phyloP scores from a whole-genome alignment of 2,329 filamentous ascomycete genomes.

The Colletotrichum sp. region DNA sequence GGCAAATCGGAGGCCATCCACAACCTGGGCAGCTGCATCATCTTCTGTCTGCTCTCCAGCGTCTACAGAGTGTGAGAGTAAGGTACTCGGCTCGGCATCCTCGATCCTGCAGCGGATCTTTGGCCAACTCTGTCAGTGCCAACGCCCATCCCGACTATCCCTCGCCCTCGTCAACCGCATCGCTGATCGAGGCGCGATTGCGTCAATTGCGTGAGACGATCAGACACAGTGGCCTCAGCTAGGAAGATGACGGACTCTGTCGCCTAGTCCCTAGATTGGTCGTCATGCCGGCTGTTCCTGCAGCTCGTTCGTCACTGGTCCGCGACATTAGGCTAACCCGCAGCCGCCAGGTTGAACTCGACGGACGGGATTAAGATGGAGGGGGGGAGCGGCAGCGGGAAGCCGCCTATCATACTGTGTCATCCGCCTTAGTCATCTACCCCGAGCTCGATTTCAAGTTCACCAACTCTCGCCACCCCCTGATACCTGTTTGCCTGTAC shows the following conservation, averaged over 20 bases:
- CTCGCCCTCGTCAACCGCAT: neutral
- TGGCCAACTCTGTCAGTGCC: neutral
- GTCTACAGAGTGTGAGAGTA: neutral
- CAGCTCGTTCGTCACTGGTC: conserved; percentile 12
- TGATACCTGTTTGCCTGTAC: neutral
- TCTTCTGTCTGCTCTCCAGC: neutral
- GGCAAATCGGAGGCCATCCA: conserved; percentile 2
- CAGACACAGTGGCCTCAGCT: conserved; percentile 4
- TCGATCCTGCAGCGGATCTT: neutral
- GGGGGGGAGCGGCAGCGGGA: neutral
- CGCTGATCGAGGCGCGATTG: neutral
- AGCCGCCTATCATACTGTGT: conserved; percentile 3
- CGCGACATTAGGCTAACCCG: neutral
- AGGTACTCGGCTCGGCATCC: neutral
- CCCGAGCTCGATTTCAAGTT: neutral
- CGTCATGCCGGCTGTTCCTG: conserved; percentile 11
- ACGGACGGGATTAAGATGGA: neutral
- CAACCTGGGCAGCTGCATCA: neutral
- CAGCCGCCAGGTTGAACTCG: neutral
- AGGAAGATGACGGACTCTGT: neutral
- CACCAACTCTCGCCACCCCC: conserved; percentile 11
- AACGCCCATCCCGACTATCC: neutral
- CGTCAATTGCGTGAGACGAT: neutral
- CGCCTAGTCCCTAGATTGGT: neutral
- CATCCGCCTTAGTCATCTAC: neutral